These are phyloP conservation scores for Yarrowia bubula DNA, from an alignment of 805 yeast genomes.

Conservation along the genomic window DNA sequence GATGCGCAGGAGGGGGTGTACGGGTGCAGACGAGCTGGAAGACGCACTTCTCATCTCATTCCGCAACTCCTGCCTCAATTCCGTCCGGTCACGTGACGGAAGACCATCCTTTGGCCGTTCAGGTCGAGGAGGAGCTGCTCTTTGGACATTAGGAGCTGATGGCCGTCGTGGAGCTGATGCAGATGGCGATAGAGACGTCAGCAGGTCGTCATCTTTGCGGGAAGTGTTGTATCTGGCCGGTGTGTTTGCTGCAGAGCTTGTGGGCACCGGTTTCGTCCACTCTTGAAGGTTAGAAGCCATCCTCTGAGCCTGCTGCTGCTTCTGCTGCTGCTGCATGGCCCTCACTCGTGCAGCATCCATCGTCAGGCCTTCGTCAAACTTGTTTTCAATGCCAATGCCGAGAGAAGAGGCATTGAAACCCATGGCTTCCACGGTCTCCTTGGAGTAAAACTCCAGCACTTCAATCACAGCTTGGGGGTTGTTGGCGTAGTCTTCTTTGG, in stretches of 20 bases:
- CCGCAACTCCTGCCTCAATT: slow-evolving; percentile 4
- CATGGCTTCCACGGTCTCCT: slow-evolving; percentile 34
- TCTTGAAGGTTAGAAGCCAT: slow-evolving; percentile 24
- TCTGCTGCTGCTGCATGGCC: slow-evolving; percentile 18
- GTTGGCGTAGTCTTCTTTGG: slow-evolving; percentile 81
- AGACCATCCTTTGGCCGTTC: slow-evolving; percentile 18
- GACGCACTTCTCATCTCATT: slow-evolving; percentile 3
- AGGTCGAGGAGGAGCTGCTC: slow-evolving; percentile 13
- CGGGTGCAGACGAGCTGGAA: neutral
- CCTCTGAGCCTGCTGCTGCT: slow-evolving; percentile 10
- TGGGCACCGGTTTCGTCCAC: slow-evolving; percentile 23
- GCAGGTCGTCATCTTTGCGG: neutral
- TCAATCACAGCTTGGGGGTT: slow-evolving; percentile 95
- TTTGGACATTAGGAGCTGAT: neutral
- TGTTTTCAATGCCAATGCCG: slow-evolving; percentile 22
- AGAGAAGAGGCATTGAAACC: slow-evolving; percentile 9
- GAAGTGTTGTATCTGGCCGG: neutral
- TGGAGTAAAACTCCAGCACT: slow-evolving; percentile 72
- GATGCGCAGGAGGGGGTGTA: slow-evolving; percentile 18
- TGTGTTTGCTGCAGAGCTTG: neutral
- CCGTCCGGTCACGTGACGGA: neutral
- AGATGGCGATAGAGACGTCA: slow-evolving; percentile 5
- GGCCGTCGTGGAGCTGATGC: neutral
- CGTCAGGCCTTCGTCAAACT: slow-evolving; percentile 17
- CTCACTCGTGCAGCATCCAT: slow-evolving; percentile 6